A percentile compares a stretch with the other conserved stretches of the same genome.
Conservation (phyloP, 208 protist genomes). For the Kentomonas sorsogonicus region DNA sequence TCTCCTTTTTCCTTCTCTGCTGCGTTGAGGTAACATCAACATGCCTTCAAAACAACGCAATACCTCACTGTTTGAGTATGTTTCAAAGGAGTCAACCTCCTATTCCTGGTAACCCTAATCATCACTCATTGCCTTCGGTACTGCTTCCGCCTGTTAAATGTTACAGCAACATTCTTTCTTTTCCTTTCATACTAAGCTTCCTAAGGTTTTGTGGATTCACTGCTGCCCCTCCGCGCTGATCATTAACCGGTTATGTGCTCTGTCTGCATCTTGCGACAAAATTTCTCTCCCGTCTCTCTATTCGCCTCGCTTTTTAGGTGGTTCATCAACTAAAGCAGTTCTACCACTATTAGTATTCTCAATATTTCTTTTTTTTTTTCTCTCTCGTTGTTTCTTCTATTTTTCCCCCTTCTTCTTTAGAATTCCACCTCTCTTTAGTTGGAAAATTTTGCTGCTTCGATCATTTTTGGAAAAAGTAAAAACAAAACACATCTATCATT, state of each 20-base stretch:
- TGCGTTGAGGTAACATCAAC: no score
- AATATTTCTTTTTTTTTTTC: slow-evolving; percentile 8
- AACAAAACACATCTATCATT: no score
- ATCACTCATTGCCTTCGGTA: no score
- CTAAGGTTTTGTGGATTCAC: neutral
- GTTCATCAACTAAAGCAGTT: neutral
- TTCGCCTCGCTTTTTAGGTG: neutral
- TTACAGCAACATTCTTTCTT: neutral
- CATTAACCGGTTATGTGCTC: neutral
- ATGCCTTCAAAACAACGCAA: no score
- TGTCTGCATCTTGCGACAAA: slow-evolving; percentile 1
- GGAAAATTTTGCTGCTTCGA: neutral
- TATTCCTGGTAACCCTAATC: no score
- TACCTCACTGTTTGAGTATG: no score
- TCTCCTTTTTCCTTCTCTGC: no score
- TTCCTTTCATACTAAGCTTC: neutral
- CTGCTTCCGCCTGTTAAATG: no score
- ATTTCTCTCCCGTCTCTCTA: neutral
- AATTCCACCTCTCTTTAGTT: neutral
- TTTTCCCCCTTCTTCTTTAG: slow-evolving; percentile 11
- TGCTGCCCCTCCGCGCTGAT: neutral
- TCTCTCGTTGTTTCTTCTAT: slow-evolving; percentile 6
- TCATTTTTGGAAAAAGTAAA: no score
- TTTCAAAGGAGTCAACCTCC: no score
- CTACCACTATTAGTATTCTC: neutral